These are phyloP conservation scores for Calonectria naviculata DNA, from an alignment of 2,329 filamentous ascomycete genomes.

Conservation along the genomic window DNA sequence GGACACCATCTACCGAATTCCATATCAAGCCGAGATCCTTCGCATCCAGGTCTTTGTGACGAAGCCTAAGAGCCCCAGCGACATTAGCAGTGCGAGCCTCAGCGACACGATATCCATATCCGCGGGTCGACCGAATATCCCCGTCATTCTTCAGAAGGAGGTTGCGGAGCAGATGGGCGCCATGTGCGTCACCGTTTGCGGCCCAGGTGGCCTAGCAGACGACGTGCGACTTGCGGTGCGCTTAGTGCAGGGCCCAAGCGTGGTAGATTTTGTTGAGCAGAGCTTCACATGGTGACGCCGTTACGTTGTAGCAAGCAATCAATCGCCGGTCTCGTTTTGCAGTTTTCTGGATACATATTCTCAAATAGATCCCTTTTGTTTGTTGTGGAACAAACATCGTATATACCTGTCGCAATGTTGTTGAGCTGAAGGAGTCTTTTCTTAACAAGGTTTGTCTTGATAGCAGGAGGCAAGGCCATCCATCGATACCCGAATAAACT, in stretches of 20 bases:
- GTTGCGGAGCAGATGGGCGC: constrained; percentile 85
- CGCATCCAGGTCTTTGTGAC: constrained; percentile 93
- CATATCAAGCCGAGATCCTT: constrained; percentile 83
- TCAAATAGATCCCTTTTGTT: too few relatives aligned
- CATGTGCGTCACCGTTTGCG: constrained; percentile 87
- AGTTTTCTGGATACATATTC: too few relatives aligned
- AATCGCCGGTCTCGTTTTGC: too few relatives aligned
- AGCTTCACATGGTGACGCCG: constrained; percentile 77
- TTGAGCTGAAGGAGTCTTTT: too few relatives aligned
- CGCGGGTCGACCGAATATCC: constrained; percentile 86
- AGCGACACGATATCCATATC: constrained; percentile 90
- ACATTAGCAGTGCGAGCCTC: constrained; percentile 81
- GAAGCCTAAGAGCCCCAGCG: constrained; percentile 83
- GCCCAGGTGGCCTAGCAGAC: constrained; percentile 79
- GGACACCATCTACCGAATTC: constrained; percentile 79
- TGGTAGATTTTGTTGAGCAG: constrained; percentile 82
- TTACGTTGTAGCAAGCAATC: too few relatives aligned
- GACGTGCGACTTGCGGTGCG: constrained; percentile 79
- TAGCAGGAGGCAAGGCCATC: too few relatives aligned
- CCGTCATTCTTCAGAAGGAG: constrained; percentile 83
- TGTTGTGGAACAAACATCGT: too few relatives aligned
- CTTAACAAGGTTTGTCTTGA: too few relatives aligned
- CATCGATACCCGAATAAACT: too few relatives aligned
- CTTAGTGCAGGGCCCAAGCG: constrained; percentile 69
- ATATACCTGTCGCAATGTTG: too few relatives aligned